Percentiles rank a stretch among this genome's conserved stretches.
Evolutionary conservation across 441 rosid genomes (phyloP).

Genomic region (Erodium moschatum): DNA sequence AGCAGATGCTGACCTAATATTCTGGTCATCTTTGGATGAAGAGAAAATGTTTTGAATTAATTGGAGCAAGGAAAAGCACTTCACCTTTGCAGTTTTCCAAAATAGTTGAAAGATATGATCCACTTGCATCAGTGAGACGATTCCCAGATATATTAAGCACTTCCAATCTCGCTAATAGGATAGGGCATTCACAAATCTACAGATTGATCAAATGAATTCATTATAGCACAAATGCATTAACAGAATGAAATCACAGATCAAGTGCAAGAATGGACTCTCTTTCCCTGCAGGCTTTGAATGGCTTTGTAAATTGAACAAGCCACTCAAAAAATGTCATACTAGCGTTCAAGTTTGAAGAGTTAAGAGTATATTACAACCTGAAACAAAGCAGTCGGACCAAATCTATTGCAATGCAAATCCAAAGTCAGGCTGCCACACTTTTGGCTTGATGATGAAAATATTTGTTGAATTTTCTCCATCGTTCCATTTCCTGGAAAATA

Average conservation of each 20-base stretch:
- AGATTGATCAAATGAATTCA: constrained; percentile 9
- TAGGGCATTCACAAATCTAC: constrained; percentile 95
- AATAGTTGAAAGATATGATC: constrained; percentile 85
- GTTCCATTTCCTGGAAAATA: constrained; percentile 83
- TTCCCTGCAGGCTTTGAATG: not conserved
- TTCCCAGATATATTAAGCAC: constrained; percentile 88
- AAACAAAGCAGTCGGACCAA: constrained; percentile 89
- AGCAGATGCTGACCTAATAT: not conserved
- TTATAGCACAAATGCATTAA: constrained; percentile 14
- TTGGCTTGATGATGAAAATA: constrained; percentile 61
- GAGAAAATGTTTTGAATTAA: constrained; percentile 8
- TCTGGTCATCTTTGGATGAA: constrained; percentile 5
- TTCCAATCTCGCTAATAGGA: constrained; percentile 70
- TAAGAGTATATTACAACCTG: constrained; percentile 43
- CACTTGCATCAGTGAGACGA: constrained; percentile 95
- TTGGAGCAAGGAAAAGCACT: constrained; percentile 13
- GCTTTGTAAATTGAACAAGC: not conserved
- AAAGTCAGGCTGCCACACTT: constrained; percentile 72
- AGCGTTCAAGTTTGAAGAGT: constrained; percentile 10
- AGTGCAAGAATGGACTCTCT: not conserved
- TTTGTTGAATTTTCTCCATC: constrained; percentile 77
- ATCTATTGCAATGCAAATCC: constrained; percentile 96
- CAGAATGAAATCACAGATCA: not conserved
- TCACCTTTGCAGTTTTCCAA: constrained; percentile 75
- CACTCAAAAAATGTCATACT: not conserved